Conservation (phyloP, 176 grass and related monocot species). For the Oryza longistaminata region DNA sequence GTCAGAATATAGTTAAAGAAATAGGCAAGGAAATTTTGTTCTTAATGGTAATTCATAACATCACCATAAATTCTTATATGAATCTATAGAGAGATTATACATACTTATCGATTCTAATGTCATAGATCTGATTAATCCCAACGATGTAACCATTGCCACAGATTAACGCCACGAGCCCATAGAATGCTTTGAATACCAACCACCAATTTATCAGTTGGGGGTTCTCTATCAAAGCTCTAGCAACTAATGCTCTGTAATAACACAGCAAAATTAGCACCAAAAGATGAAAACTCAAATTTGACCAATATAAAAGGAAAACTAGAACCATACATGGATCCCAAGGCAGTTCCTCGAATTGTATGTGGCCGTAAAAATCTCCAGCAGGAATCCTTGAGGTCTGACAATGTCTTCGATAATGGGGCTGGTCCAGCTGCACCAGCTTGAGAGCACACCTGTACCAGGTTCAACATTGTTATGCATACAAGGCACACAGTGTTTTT, state of each 20-base stretch:
- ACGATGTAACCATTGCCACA: constrained; percentile 97
- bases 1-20: neutral
- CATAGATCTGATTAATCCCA: constrained; percentile 98
- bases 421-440: constrained; percentile 54
- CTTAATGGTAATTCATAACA: neutral
- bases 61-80: neutral
- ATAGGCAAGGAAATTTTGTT: neutral
- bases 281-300: neutral
- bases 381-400: constrained; percentile 72
- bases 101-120: constrained; percentile 98
- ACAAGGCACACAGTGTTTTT: neutral
- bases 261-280: constrained; percentile 13
- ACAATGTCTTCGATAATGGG: constrained; percentile 51
- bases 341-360: constrained; percentile 90
- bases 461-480: neutral
- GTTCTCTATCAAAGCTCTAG: constrained; percentile 91
- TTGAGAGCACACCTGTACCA: constrained; percentile 56
- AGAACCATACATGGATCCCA: constrained; percentile 75
- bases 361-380: constrained; percentile 98
- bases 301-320: neutral
- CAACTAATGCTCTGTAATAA: constrained; percentile 77
- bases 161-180: constrained; percentile 65
- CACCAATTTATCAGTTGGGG: constrained; percentile 82
- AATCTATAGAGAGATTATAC: constrained; percentile 14
- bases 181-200: constrained; percentile 80